These are phyloP conservation scores for Cladophialophora exuberans DNA, from an alignment of 2,329 filamentous ascomycete genomes.

Conservation along the genomic window DNA sequence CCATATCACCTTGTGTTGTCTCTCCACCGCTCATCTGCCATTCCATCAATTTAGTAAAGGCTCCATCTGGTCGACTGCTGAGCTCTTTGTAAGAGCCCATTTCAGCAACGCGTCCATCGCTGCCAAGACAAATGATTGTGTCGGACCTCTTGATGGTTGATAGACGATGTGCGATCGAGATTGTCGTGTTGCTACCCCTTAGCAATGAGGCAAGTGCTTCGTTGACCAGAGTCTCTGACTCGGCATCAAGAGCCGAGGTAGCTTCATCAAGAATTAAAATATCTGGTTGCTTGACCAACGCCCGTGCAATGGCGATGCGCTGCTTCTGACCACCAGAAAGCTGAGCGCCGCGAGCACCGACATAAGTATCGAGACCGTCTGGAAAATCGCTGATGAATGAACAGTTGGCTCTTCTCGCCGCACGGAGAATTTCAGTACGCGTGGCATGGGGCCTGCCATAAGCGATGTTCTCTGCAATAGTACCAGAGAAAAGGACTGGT, in stretches of 20 bases:
- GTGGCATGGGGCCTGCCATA: slow-evolving; percentile 84
- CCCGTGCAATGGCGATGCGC: slow-evolving; percentile 93
- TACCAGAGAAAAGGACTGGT: slow-evolving; percentile 84
- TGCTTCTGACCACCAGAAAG: slow-evolving; percentile 97
- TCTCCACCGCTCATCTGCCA: slow-evolving; percentile 96
- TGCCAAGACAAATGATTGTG: slow-evolving; percentile 86
- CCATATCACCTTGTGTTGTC: slow-evolving; percentile 25
- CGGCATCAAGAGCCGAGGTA: slow-evolving; percentile 91
- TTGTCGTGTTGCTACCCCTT: slow-evolving; percentile 88
- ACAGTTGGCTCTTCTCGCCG: slow-evolving; percentile 91
- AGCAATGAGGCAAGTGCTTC: slow-evolving; percentile 81
- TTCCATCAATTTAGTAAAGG: slow-evolving; percentile 96
- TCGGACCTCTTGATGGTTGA: slow-evolving; percentile 97
- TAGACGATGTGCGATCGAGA: slow-evolving; percentile 93
- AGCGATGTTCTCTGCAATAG: slow-evolving; percentile 80
- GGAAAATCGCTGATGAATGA: slow-evolving; percentile 96
- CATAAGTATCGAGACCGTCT: slow-evolving; percentile 90
- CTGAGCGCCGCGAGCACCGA: slow-evolving; percentile 89
- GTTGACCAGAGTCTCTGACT: slow-evolving; percentile 96
- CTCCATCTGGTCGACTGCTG: slow-evolving; percentile 72
- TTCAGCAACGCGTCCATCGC: slow-evolving; percentile 86
- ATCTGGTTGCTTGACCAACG: slow-evolving; percentile 92
- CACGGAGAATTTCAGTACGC: slow-evolving; percentile 78
- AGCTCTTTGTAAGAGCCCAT: slow-evolving; percentile 82
- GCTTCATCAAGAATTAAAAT: slow-evolving; percentile 97